Conservation (phyloP, 2,329 filamentous ascomycete genomes). For the Neospermospora avenae region DNA sequence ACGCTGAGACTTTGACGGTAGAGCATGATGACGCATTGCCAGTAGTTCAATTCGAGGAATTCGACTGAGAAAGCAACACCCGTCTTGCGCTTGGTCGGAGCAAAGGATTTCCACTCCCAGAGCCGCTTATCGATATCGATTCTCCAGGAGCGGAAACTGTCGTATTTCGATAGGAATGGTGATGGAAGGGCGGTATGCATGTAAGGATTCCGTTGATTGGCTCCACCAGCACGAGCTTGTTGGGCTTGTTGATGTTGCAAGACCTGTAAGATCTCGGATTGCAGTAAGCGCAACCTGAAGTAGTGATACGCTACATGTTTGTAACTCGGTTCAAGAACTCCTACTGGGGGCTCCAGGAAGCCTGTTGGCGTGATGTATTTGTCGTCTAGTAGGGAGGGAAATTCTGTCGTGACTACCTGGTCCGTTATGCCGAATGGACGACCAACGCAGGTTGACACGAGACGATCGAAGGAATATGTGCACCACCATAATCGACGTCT, state of each 20-base stretch:
- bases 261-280: slow-evolving; percentile 94
- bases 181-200: slow-evolving; percentile 79
- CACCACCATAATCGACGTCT: slow-evolving; percentile 93
- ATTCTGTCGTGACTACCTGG: slow-evolving; percentile 92
- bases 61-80: slow-evolving; percentile 87
- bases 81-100: slow-evolving; percentile 73
- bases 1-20: slow-evolving; percentile 89
- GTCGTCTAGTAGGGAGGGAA: slow-evolving; percentile 86
- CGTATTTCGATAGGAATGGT: slow-evolving; percentile 79
- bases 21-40: slow-evolving; percentile 94
- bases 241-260: slow-evolving; percentile 89
- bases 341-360: slow-evolving; percentile 54
- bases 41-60: slow-evolving; percentile 93
- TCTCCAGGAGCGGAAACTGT: slow-evolving; percentile 85
- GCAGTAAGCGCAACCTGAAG: slow-evolving; percentile 80
- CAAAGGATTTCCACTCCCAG: slow-evolving; percentile 80
- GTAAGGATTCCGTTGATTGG: slow-evolving; percentile 63
- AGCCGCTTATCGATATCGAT: slow-evolving; percentile 81
- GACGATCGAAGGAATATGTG: slow-evolving; percentile 90
- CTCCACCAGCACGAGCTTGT: slow-evolving; percentile 63
- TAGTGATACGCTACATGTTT: slow-evolving; percentile 92
- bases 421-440: slow-evolving; percentile 94
- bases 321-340: slow-evolving; percentile 69
- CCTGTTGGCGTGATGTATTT: slow-evolving; percentile 79
- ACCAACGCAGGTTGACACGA: slow-evolving; percentile 91